Evolutionary conservation across 345 rosid species (phyloP).

Genomic region (Syzygium jambos): DNA sequence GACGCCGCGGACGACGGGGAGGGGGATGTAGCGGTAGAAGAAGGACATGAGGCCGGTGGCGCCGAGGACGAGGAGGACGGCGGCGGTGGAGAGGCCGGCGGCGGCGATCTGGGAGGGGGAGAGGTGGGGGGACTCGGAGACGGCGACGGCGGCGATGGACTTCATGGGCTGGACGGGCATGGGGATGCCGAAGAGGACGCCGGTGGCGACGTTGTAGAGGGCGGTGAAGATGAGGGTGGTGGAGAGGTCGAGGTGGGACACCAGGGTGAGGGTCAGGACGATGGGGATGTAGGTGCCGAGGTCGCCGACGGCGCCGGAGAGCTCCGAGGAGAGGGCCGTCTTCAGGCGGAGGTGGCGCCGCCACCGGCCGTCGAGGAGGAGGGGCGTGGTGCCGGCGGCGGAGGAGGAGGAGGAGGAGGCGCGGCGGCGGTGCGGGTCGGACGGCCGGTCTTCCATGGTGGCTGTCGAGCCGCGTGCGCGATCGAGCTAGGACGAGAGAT

Average conservation of each 20-base stretch:
- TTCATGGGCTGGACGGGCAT: constrained; percentile 93
- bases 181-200: constrained; percentile 74
- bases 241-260: constrained; percentile 63
- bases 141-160: constrained; percentile 79
- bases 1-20: constrained; percentile 88
- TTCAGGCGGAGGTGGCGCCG: constrained; percentile 32
- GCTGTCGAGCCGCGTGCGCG: neutral
- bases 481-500: neutral
- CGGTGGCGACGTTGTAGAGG: constrained; percentile 63
- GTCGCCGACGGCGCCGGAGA: constrained; percentile 85
- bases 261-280: constrained; percentile 53
- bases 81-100: constrained; percentile 57
- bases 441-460: constrained; percentile 1
- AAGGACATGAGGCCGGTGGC: constrained; percentile 68
- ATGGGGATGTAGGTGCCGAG: constrained; percentile 80
- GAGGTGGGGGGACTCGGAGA: constrained; percentile 62
- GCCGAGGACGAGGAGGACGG: constrained; percentile 54
- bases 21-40: constrained; percentile 62
- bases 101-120: constrained; percentile 56
- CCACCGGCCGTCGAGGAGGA: constrained; percentile 29
- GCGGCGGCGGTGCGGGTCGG: neutral
- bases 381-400: constrained; percentile 6
- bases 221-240: constrained; percentile 73
- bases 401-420: constrained; percentile 15
- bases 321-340: constrained; percentile 40